Evolutionary conservation across 2,329 filamentous ascomycete genomes (phyloP).

Genomic region (Penicillium sp.): DNA sequence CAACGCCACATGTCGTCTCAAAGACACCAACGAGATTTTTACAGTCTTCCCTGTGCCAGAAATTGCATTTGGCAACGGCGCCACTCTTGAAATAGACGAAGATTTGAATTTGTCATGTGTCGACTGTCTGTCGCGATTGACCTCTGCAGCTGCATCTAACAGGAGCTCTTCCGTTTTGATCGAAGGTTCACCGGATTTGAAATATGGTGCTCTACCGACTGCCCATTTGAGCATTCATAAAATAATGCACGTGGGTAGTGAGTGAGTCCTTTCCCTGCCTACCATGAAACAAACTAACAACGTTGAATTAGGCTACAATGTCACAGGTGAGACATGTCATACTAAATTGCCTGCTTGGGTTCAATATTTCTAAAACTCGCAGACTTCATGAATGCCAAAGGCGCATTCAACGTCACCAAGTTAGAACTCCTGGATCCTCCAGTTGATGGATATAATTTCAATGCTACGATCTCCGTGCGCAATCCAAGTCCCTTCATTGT

Average conservation of each 20-base stretch:
- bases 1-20: conserved; percentile 19
- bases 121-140: conserved; percentile 24
- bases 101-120: conserved; percentile 26
- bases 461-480: conserved; percentile 25
- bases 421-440: conserved; percentile 17
- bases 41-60: conserved; percentile 19
- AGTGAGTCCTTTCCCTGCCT: not conserved
- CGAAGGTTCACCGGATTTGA: conserved; percentile 21
- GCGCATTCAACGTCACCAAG: conserved; percentile 25
- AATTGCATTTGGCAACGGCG: conserved; percentile 18
- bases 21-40: conserved; percentile 16
- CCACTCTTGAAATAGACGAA: conserved; percentile 22
- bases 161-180: conserved; percentile 18
- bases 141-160: conserved; percentile 16
- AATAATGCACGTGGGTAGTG: conserved; percentile 22
- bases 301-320: conserved; percentile 19
- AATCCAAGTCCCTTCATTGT: conserved; percentile 23
- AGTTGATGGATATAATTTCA: conserved; percentile 26
- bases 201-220: conserved; percentile 21
- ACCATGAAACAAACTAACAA: not conserved
- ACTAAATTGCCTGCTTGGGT: not conserved
- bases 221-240: conserved; percentile 27
- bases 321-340: conserved; percentile 15
- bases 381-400: conserved; percentile 24
- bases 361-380: not conserved